Percentiles rank a stretch among this genome's conserved stretches.
Evolutionary conservation across 2,329 filamentous ascomycete species (phyloP).

Genomic region (Hypoxylon sp.): DNA sequence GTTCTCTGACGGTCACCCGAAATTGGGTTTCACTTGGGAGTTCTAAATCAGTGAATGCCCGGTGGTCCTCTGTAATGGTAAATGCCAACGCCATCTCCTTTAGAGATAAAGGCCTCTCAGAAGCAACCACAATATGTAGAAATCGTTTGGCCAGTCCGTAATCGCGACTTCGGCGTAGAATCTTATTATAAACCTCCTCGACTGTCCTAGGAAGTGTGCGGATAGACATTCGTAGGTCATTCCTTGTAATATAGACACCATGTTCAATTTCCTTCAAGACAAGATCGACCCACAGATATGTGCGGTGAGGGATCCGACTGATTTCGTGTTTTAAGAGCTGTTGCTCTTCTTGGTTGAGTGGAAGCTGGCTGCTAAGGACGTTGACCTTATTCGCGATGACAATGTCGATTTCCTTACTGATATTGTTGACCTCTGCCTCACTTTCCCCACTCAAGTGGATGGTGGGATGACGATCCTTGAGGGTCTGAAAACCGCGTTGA

Average conservation of each 20-base stretch:
- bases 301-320: conserved; percentile 31
- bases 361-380: background rate
- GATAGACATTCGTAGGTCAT: conserved; percentile 24
- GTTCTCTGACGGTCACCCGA: conserved; percentile 46
- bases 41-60: background rate
- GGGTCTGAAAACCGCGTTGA: conserved; percentile 44
- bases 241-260: background rate
- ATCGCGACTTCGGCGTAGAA: conserved; percentile 54
- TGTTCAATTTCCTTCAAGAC: conserved; percentile 41
- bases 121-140: conserved; percentile 56
- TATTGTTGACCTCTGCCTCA: conserved; percentile 50
- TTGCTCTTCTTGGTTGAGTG: background rate
- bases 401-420: conserved; percentile 53
- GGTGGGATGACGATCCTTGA: conserved; percentile 43
- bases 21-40: conserved; percentile 24
- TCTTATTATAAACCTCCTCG: conserved; percentile 55
- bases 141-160: conserved; percentile 50
- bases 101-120: conserved; percentile 53
- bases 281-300: conserved; percentile 50
- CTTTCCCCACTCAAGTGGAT: conserved; percentile 53
- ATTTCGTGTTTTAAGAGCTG: conserved; percentile 1
- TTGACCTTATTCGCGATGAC: conserved; percentile 50
- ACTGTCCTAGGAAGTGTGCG: conserved; percentile 44
- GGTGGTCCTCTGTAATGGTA: conserved; percentile 32
- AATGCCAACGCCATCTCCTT: conserved; percentile 55